phyloP scores from a whole-genome alignment of 179 eudicot genomes.

The Gypsophila paniculata region DNA sequence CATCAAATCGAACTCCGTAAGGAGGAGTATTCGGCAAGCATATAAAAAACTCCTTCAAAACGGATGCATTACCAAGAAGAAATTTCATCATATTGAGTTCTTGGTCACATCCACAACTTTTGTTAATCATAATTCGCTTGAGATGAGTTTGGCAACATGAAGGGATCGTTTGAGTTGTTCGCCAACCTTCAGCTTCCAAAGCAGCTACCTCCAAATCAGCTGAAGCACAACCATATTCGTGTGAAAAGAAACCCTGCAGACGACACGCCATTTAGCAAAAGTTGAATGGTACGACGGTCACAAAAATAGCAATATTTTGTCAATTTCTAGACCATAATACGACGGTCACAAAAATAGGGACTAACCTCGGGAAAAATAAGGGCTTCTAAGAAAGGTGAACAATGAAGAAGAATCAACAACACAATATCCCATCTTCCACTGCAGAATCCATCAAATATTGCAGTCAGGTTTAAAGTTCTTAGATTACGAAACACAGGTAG shows the following conservation, averaged over 20 bases:
- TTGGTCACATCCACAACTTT: background rate
- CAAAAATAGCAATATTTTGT: background rate
- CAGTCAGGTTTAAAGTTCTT: background rate
- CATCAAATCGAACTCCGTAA: background rate
- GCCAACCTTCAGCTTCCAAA: background rate
- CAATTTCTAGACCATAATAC: too few species aligned
- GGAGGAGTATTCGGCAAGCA: background rate
- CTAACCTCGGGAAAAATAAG: slow-evolving; percentile 9
- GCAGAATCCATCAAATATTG: background rate
- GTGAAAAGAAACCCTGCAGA: background rate
- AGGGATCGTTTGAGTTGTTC: background rate
- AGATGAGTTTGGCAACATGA: slow-evolving; percentile 3
- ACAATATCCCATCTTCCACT: background rate
- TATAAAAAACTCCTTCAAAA: slow-evolving; percentile 11
- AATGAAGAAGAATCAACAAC: background rate
- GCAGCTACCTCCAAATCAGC: background rate
- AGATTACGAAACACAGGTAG: background rate
- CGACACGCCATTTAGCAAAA: background rate
- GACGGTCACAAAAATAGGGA: background rate
- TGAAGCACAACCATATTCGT: background rate
- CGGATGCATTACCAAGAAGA: background rate
- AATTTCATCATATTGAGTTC: background rate
- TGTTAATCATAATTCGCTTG: background rate
- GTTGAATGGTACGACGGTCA: too few species aligned
- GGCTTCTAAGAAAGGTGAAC: slow-evolving; percentile 4